A percentile compares a stretch with the other conserved stretches of the same genome.
phyloP scores from a whole-genome alignment of 2,329 filamentous ascomycete species.

The Coccinonectria pachysandricola region DNA sequence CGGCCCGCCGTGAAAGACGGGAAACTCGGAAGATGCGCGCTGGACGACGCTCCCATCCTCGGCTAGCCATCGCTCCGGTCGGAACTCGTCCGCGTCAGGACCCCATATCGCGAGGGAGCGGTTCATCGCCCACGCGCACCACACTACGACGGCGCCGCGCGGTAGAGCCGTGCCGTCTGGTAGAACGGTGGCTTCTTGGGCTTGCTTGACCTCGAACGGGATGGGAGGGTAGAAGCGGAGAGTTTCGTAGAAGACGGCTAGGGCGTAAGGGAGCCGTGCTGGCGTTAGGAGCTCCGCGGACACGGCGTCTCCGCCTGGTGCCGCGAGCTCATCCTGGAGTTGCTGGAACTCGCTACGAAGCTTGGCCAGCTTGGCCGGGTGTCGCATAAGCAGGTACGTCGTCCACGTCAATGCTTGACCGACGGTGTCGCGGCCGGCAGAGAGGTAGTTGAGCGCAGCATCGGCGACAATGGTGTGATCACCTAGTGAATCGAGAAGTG shows the following conservation, averaged over 20 bases:
- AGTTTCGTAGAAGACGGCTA: slow-evolving; percentile 52
- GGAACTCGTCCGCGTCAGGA: slow-evolving; percentile 42
- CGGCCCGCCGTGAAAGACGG: slow-evolving; percentile 56
- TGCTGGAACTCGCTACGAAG: slow-evolving; percentile 33
- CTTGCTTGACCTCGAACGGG: slow-evolving; percentile 56
- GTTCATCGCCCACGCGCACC: slow-evolving; percentile 56
- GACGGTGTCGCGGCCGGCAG: slow-evolving; percentile 54
- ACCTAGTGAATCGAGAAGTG: slow-evolving; percentile 45
- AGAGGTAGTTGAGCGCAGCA: slow-evolving; percentile 56
- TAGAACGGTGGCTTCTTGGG: slow-evolving; percentile 38
- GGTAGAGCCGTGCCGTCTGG: slow-evolving; percentile 53
- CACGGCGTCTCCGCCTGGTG: neutral
- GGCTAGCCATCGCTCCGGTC: slow-evolving; percentile 46
- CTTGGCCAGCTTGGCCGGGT: slow-evolving; percentile 30
- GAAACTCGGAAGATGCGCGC: slow-evolving; percentile 44
- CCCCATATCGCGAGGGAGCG: slow-evolving; percentile 48
- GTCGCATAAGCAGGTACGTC: slow-evolving; percentile 47
- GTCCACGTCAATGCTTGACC: slow-evolving; percentile 57
- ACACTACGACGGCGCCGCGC: slow-evolving; percentile 43
- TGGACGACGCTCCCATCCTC: slow-evolving; percentile 29
- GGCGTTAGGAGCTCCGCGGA: slow-evolving; percentile 29
- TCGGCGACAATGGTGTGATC: slow-evolving; percentile 48
- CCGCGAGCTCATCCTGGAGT: slow-evolving; percentile 2
- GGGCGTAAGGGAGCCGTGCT: slow-evolving; percentile 40
- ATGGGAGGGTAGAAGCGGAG: slow-evolving; percentile 54